These are phyloP conservation scores for Aureobasidium sp. DNA, from an alignment of 2,329 filamentous ascomycete genomes.

Conservation along the genomic window DNA sequence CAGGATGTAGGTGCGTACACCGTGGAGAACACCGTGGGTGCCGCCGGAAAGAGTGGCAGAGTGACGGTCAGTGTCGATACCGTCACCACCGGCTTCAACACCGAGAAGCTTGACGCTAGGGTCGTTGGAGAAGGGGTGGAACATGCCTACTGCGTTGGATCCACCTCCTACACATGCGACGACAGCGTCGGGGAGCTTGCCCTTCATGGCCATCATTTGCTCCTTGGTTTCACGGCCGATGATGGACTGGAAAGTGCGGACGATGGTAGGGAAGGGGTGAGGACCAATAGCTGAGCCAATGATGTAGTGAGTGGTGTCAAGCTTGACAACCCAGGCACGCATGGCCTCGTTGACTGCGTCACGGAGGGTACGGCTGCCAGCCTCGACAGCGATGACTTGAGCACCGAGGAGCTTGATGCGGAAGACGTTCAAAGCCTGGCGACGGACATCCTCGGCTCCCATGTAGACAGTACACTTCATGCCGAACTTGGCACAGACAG, in stretches of 20 bases:
- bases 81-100: constrained; percentile 92
- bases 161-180: constrained; percentile 95
- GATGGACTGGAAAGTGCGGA: constrained; percentile 93
- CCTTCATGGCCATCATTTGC: constrained; percentile 77
- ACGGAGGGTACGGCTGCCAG: constrained; percentile 62
- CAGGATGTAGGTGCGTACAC: constrained; percentile 90
- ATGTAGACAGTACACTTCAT: constrained; percentile 98
- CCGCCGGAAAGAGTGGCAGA: constrained; percentile 82
- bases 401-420: constrained; percentile 94
- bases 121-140: constrained; percentile 90
- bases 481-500: constrained; percentile 94
- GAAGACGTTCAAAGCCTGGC: constrained; percentile 96
- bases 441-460: constrained; percentile 93
- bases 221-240: constrained; percentile 92
- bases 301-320: constrained; percentile 95
- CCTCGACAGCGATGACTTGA: constrained; percentile 85
- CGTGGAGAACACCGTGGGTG: constrained; percentile 87
- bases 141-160: constrained; percentile 95
- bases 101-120: constrained; percentile 78
- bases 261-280: constrained; percentile 95
- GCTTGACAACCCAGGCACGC: constrained; percentile 85
- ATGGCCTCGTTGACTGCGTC: constrained; percentile 87
- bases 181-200: constrained; percentile 89
- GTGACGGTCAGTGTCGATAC: constrained; percentile 76
- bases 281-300: constrained; percentile 96